Evolutionary conservation across 2,329 filamentous ascomycete genomes (phyloP), one percentile per base, ranked within the genome.

Genomic region (Colletotrichum godetiae): DNA sequence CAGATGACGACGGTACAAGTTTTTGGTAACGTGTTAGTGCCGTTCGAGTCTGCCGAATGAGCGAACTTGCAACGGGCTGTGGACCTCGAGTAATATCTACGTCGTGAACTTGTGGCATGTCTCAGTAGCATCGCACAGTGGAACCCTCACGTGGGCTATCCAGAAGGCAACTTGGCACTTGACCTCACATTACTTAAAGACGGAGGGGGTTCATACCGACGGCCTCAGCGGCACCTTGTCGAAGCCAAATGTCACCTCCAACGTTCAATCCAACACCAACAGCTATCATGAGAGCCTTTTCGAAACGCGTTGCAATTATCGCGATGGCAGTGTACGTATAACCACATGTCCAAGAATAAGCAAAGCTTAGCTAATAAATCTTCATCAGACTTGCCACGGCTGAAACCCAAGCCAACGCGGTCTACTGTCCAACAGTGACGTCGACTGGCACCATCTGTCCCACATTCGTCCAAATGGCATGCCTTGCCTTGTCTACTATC

Each of bases 391-490:
- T 11, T 31, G 42, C 56, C 33, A 31, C 46, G n/a, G 57, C 64
- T 22, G 35, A 53, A 19, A 10, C 22, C 2, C 49, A 53, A 22
- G n/a, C 22, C 5, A 19, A 22, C 27, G 19, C 19, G 27, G 13
- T 10, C 13, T 22, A 29, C 8, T 79, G 78, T 33, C 77, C 77
- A 46, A 78, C 76, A 3, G 67, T 79, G 8, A 79, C 78, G 8
- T 75, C 72, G 15, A 78, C 72, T 8, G 72, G 72, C 0, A n/a
- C 55, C 19, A 49, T 70, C 24, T 75, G 62, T 49, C 29, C 68
- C 12, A 71, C 72, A 2, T 70, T 75, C 52, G 19, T 63, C 4
- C 42, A 67, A 24, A 37, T 59, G n/a, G 72, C 73, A 7, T 80
- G 79, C 53, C 74, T 78, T 31, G 35, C 62, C 31, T 56, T 77